A percentile compares a stretch with the other conserved stretches of the same genome.
These are phyloP conservation scores for Bipolaris oryzae DNA, from an alignment of 2,329 filamentous ascomycete species.

Conservation along the genomic window DNA sequence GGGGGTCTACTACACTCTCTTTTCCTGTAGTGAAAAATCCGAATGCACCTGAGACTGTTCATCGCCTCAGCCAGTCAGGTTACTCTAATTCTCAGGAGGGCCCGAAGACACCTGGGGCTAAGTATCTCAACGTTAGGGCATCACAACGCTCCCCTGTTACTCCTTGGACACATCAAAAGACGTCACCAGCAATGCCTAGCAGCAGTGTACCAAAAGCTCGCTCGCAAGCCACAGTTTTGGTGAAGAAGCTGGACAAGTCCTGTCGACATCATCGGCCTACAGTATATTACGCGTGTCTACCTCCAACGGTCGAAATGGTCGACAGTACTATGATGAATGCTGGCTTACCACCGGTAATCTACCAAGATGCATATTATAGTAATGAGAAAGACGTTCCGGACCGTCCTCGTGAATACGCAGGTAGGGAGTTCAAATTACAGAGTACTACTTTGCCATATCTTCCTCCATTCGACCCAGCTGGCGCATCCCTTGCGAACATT, in stretches of 20 bases:
- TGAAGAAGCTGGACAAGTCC: constrained; percentile 20
- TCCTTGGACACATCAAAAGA: constrained; percentile 44
- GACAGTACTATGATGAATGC: constrained; percentile 62
- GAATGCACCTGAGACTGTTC: constrained; percentile 65
- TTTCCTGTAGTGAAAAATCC: constrained; percentile 82
- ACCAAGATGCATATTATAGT: constrained; percentile 86
- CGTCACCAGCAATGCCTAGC: constrained; percentile 21
- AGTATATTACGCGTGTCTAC: constrained; percentile 46
- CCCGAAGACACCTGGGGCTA: constrained; percentile 36
- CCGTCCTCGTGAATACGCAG: constrained; percentile 80
- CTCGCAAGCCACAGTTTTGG: constrained; percentile 27
- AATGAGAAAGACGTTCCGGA: constrained; percentile 82
- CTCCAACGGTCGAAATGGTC: constrained; percentile 56
- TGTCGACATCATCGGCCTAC: constrained; percentile 28
- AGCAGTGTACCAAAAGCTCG: constrained; percentile 24
- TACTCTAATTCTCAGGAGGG: constrained; percentile 56
- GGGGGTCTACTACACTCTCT: constrained; percentile 57
- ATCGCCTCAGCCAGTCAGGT: constrained; percentile 70
- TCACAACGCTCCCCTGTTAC: constrained; percentile 34
- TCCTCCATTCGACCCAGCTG: constrained; percentile 74
- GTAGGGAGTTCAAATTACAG: constrained; percentile 79
- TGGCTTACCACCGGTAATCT: constrained; percentile 71
- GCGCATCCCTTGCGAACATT: constrained; percentile 61
- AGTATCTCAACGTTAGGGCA: constrained; percentile 20
- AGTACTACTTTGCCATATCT: constrained; percentile 79